Base-by-base conservation (phyloP, 352 stramenopile genomes). In the Aphanomyces invadans region DNA sequence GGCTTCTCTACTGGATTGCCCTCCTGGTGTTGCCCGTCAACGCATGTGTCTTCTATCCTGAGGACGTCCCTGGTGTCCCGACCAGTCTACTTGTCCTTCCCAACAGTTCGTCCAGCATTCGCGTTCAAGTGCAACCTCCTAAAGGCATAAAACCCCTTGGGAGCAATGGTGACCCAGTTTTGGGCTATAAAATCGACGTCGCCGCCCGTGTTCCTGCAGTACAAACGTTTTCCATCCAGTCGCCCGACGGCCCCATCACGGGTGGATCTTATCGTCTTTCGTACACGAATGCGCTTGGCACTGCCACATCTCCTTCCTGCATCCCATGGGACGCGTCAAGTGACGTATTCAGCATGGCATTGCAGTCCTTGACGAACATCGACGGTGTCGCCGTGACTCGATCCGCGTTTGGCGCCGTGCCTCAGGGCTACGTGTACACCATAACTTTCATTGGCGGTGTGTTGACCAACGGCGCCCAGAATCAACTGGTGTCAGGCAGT, bases 101-200 rank as follows among this genome's bases (percentile, higher is more conserved):
- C 3, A 69, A 71, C 3, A 80, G 74, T 29, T 77, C 81, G 53
- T 75, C 81, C 45, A 71, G 80, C 0, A 54, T 92, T 67, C 81
- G 65, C 31, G 10, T 36, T 52, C 52, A 23, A 66, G 59, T 66
- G 38, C 46, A 53, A 21, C 38, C 59, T n/a, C 59, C 59, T 15
- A 54, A 10, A n/a, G 59, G 39, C 4, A 55, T 66, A 11, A 26
- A 53, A 28, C 59, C 59, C 2, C 59, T 66, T 33, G 59, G 59
- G 12, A 66, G 59, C 46, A 54, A 91, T 85, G 53, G 77, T 78
- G 39, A 82, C 0, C 82, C 82, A 0, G 80, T 92, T 45, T 68
- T 92, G 11, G 82, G 82, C 0, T 92, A 92, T 72, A 87, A 84
- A 48, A 78, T 92, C 57, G 82, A 92, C 42, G 68, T 92, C 33